Evolutionary conservation across 305 asterid genomes (phyloP).

Genomic region (Fraxinus baroniana): DNA sequence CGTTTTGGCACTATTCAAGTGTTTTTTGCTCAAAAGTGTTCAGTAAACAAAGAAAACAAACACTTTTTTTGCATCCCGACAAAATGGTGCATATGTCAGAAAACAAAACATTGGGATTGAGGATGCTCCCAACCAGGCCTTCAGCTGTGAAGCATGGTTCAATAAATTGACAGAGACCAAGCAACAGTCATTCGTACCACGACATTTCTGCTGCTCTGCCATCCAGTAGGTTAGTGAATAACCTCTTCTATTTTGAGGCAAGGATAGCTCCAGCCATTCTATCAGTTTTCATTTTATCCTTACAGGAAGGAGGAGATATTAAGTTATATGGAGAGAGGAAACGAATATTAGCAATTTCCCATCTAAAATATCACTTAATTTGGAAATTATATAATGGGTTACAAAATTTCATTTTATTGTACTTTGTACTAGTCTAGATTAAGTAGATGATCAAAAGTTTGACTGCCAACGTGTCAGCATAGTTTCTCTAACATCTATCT

Average conservation of each 20-base stretch:
- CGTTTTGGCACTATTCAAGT: neutral
- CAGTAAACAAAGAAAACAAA: neutral
- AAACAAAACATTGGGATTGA: neutral
- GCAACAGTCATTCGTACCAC: neutral
- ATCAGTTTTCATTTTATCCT: neutral
- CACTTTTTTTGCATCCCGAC: neutral
- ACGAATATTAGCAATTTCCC: neutral
- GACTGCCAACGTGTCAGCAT: neutral
- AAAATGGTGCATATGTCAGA: neutral
- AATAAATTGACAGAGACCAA: neutral
- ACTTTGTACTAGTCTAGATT: neutral
- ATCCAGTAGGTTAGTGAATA: neutral
- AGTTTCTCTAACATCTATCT: neutral
- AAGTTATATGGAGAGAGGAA: neutral
- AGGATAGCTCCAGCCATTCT: neutral
- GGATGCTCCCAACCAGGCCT: neutral
- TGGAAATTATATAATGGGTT: neutral
- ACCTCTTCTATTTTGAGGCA: neutral
- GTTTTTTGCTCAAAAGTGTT: neutral
- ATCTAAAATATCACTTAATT: neutral
- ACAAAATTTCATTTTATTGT: neutral
- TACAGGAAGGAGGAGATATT: neutral
- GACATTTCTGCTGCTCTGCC: neutral
- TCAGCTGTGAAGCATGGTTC: constrained; percentile 1
- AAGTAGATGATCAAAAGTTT: neutral